Evolutionary conservation across 495 filamentous ascomycete species (phyloP).

Genomic region (Sporormia fimetaria): DNA sequence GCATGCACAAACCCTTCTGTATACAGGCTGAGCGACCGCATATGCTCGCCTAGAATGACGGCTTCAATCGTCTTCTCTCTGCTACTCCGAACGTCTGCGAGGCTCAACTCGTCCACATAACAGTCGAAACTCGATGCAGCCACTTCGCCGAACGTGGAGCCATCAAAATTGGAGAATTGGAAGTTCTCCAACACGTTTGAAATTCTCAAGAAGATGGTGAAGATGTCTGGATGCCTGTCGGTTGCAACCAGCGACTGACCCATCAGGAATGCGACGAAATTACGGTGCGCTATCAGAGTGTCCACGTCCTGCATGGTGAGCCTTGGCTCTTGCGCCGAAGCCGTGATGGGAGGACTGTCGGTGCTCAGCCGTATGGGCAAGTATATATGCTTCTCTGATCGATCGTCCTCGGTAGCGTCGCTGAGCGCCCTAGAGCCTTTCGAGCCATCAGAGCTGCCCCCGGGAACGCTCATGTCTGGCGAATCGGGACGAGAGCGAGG

Average conservation of each 20-base stretch:
- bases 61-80: constrained; percentile 86
- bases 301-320: constrained; percentile 49
- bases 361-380: constrained; percentile 41
- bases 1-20: constrained; percentile 86
- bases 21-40: constrained; percentile 72
- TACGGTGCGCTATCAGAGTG: constrained; percentile 64
- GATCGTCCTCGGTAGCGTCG: constrained; percentile 31
- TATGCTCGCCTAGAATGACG: constrained; percentile 72
- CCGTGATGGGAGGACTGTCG: constrained; percentile 24
- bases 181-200: constrained; percentile 57
- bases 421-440: constrained; percentile 24
- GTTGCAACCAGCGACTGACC: constrained; percentile 74
- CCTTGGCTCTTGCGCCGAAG: constrained; percentile 29
- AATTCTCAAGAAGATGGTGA: constrained; percentile 62
- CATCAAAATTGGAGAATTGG: constrained; percentile 70
- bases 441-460: constrained; percentile 26
- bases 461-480: constrained; percentile 9
- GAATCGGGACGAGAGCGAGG: constrained; percentile 14
- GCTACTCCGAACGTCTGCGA: constrained; percentile 72
- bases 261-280: constrained; percentile 81
- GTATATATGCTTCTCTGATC: constrained; percentile 54
- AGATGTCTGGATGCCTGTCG: constrained; percentile 51
- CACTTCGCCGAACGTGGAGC: constrained; percentile 71
- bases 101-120: constrained; percentile 60
- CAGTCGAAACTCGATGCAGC: constrained; percentile 62